Conservation (phyloP, 352 stramenopile species). For the Phytophthora europaea region DNA sequence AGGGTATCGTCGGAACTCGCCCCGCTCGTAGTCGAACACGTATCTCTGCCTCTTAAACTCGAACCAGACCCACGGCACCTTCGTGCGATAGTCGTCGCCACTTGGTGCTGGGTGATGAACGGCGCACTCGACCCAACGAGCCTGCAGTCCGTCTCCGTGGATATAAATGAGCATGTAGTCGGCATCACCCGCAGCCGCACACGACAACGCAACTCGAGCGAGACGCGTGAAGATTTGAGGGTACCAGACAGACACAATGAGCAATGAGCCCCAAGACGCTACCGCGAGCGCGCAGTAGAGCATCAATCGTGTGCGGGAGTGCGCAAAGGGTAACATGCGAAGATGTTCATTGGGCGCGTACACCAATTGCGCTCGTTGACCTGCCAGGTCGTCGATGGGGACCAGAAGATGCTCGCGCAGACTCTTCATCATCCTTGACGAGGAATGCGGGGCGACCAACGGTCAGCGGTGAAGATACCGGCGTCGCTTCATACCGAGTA, state of each 20-base stretch:
- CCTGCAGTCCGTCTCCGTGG: constrained; percentile 47
- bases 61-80: constrained; percentile 59
- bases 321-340: constrained; percentile 49
- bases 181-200: constrained; percentile 41
- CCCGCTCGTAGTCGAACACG: constrained; percentile 59
- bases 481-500: constrained; percentile 1
- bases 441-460: neutral
- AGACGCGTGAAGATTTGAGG: constrained; percentile 74
- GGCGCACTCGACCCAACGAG: constrained; percentile 52
- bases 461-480: neutral
- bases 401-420: constrained; percentile 60
- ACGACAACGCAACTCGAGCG: constrained; percentile 39
- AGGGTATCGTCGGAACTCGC: constrained; percentile 62
- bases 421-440: constrained; percentile 39
- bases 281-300: constrained; percentile 52
- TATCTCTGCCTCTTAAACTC: constrained; percentile 81
- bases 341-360: constrained; percentile 54
- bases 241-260: constrained; percentile 65
- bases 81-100: constrained; percentile 26
- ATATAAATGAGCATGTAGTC: constrained; percentile 61
- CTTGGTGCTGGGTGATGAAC: constrained; percentile 38
- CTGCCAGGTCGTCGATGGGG: constrained; percentile 51
- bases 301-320: constrained; percentile 38
- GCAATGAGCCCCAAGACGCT: constrained; percentile 33
- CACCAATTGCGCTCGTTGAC: constrained; percentile 48